These are phyloP conservation scores for Geotrichum cucujoidarum DNA, from an alignment of 1,139 yeast species.

Conservation along the genomic window DNA sequence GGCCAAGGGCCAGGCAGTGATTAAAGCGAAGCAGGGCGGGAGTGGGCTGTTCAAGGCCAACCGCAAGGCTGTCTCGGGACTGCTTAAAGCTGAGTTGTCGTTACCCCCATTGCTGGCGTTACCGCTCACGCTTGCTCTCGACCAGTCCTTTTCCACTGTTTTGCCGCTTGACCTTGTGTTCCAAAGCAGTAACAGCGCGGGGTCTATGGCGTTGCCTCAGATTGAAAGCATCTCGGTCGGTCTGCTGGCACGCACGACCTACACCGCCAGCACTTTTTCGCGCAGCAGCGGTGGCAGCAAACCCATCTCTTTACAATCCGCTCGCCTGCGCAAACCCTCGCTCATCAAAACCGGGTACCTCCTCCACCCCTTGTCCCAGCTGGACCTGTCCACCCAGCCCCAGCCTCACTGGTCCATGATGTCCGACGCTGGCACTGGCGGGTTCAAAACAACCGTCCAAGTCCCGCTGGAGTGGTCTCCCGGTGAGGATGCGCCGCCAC, in stretches of 20 bases:
- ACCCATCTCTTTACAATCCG: not conserved
- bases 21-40: too few species aligned
- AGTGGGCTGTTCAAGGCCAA: not conserved
- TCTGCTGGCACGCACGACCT: not conserved
- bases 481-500: not conserved
- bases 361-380: not conserved
- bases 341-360: not conserved
- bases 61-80: not conserved
- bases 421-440: not conserved
- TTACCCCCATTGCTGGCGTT: too few species aligned
- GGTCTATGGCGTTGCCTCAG: not conserved
- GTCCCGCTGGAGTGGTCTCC: not conserved
- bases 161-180: constrained; percentile 5
- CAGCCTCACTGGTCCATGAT: not conserved
- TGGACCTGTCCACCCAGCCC: not conserved
- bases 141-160: not conserved
- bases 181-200: not conserved
- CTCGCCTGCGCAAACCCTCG: not conserved
- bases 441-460: not conserved
- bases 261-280: not conserved
- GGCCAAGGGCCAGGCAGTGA: not conserved
- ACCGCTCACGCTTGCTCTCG: not conserved
- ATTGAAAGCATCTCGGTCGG: not conserved
- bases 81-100: not conserved
- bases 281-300: too few species aligned